Evolutionary conservation across 495 filamentous ascomycete species (phyloP).

Genomic region (Lasiosphaeriaceae sp.): DNA sequence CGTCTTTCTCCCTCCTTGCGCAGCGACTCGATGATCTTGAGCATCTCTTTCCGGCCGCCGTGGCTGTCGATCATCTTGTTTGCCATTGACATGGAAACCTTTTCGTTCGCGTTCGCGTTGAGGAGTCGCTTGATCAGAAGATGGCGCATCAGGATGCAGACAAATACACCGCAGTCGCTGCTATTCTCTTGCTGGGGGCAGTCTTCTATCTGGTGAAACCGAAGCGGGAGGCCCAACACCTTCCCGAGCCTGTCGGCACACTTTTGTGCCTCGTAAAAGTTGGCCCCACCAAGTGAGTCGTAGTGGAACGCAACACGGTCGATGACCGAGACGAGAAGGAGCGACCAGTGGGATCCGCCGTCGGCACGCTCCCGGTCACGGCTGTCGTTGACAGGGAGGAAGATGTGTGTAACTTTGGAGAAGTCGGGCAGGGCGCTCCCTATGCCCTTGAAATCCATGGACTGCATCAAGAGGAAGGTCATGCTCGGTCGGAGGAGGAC

Average conservation of each 20-base stretch:
- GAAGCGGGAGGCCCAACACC: conserved; percentile 61
- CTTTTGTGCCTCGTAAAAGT: conserved; percentile 64
- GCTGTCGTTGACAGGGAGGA: conserved; percentile 93
- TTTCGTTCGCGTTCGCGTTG: conserved; percentile 66
- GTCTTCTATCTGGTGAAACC: conserved; percentile 75
- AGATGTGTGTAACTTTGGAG: conserved; percentile 80
- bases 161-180: conserved; percentile 92
- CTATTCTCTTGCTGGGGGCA: conserved; percentile 89
- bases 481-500: conserved; percentile 89
- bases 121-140: conserved; percentile 81
- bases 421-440: conserved; percentile 75
- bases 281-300: conserved; percentile 78
- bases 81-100: conserved; percentile 90
- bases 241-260: conserved; percentile 63
- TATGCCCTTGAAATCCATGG: conserved; percentile 70
- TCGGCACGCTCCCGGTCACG: conserved; percentile 70
- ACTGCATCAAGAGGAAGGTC: conserved; percentile 88
- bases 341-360: conserved; percentile 91
- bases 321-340: conserved; percentile 82
- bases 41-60: conserved; percentile 78
- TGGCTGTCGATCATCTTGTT: conserved; percentile 73
- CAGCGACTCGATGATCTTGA: conserved; percentile 76
- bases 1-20: conserved; percentile 78
- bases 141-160: conserved; percentile 89
- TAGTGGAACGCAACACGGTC: conserved; percentile 96